These are phyloP conservation scores for Porcisia deanei DNA, from an alignment of 208 protist species.

Conservation along the genomic window DNA sequence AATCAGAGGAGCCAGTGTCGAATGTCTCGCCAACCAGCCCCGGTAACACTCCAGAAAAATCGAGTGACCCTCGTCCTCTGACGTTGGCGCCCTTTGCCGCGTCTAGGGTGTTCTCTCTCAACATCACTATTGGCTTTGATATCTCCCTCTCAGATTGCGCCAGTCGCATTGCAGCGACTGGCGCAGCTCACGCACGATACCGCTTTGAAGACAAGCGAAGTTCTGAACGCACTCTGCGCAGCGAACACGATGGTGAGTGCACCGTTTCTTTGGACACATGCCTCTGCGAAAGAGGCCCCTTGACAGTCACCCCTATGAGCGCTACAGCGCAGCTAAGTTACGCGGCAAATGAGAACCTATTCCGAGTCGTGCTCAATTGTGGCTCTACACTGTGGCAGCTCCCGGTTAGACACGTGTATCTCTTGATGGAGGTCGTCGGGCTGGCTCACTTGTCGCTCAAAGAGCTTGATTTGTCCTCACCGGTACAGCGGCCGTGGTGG, in stretches of 20 bases:
- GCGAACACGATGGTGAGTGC: constrained; percentile 19
- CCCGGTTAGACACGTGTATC: constrained; percentile 13
- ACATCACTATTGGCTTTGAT: constrained; percentile 19
- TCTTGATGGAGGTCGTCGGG: background rate
- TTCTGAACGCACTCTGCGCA: constrained; percentile 4
- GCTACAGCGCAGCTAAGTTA: constrained; percentile 2
- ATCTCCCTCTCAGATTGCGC: constrained; percentile 1
- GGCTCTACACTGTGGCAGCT: constrained; percentile 17
- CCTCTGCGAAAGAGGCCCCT: constrained; percentile 1
- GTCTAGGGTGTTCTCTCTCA: background rate
- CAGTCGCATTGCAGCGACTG: constrained; percentile 6
- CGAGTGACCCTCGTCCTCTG: too few relatives aligned
- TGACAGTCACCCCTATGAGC: constrained; percentile 17
- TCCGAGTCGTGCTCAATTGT: constrained; percentile 2
- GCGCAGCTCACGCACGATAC: constrained; percentile 12
- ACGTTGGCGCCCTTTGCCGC: background rate
- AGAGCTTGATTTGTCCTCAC: too few relatives aligned
- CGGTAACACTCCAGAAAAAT: background rate
- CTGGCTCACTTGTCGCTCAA: background rate
- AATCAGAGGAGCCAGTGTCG: background rate
- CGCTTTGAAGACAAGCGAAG: constrained; percentile 10
- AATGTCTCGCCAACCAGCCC: background rate
- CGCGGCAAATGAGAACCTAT: background rate
- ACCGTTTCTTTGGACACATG: constrained; percentile 14
- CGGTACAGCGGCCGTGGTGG: background rate